phyloP scores from a whole-genome alignment of 495 filamentous ascomycete genomes.

The Penicillium bialowiezense region DNA sequence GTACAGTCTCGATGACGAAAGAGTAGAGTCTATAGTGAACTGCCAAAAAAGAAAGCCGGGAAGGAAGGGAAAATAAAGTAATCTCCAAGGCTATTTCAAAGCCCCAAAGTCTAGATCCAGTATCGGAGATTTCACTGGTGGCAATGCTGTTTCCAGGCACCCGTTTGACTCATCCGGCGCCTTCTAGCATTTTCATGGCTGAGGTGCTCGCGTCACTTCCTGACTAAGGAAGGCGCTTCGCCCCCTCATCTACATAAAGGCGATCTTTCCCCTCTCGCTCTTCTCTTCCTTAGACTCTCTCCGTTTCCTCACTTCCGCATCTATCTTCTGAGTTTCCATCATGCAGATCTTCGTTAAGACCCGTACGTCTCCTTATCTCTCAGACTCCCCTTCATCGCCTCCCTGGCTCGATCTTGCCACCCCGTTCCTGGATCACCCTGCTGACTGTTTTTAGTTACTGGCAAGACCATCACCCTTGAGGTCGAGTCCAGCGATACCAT shows the following conservation, averaged over 20 bases:
- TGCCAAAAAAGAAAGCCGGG: no score
- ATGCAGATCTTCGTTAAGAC: constrained; percentile 99
- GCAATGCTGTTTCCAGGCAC: constrained; percentile 13
- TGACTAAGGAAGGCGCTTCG: constrained; percentile 41
- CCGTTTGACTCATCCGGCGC: constrained; percentile 27
- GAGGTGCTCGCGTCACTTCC: constrained; percentile 16
- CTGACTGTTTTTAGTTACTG: constrained; percentile 58
- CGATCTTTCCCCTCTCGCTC: constrained; percentile 16
- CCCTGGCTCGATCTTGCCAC: neutral
- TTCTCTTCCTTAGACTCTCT: constrained; percentile 5
- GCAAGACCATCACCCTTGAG: constrained; percentile 99
- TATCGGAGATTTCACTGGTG: constrained; percentile 12
- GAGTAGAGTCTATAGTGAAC: neutral
- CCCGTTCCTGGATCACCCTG: constrained; percentile 4
- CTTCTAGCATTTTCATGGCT: constrained; percentile 19
- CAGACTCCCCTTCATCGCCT: constrained; percentile 4
- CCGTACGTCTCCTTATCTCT: constrained; percentile 54
- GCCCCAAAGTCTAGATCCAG: no score
- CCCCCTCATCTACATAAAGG: constrained; percentile 33
- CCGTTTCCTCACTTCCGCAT: constrained; percentile 15
- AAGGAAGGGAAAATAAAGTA: no score
- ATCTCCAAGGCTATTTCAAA: no score
- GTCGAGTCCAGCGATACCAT: constrained; percentile 97
- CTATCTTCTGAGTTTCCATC: constrained; percentile 22
- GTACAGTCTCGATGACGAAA: neutral